Conservation (phyloP, 2,329 filamentous ascomycete genomes). For the Pseudogymnoascus sp. region DNA sequence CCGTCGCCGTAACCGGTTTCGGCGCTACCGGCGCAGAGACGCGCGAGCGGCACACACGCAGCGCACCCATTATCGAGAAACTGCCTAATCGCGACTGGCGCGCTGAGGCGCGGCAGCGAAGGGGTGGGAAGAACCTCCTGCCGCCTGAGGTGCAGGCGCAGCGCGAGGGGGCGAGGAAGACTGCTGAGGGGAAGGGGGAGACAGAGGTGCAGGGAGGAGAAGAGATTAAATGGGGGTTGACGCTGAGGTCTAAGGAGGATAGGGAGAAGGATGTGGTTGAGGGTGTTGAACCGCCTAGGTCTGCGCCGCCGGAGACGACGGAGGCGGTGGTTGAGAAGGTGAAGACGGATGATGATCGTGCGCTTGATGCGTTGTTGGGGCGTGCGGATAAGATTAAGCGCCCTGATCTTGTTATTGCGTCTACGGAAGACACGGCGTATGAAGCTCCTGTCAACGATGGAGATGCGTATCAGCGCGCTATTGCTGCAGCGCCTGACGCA, state of each 20-base stretch:
- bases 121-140: constrained; percentile 46
- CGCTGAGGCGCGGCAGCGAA: constrained; percentile 40
- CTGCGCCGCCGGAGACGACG: constrained; percentile 11
- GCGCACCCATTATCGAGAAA: constrained; percentile 47
- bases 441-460: constrained; percentile 42
- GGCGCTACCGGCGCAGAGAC: background rate
- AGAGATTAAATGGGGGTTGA: constrained; percentile 16
- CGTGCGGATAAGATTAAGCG: constrained; percentile 38
- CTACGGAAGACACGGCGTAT: constrained; percentile 19
- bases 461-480: constrained; percentile 62
- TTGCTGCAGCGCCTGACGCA: constrained; percentile 62
- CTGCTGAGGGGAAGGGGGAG: constrained; percentile 23
- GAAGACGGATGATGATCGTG: constrained; percentile 51
- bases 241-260: constrained; percentile 13
- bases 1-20: background rate
- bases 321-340: constrained; percentile 22
- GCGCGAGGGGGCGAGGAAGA: constrained; percentile 35
- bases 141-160: constrained; percentile 44
- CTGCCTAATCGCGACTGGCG: constrained; percentile 56
- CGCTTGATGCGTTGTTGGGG: constrained; percentile 58
- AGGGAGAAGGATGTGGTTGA: constrained; percentile 13
- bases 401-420: constrained; percentile 44
- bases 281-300: constrained; percentile 11
- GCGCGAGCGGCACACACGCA: background rate
- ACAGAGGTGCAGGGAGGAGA: constrained; percentile 24